These are phyloP conservation scores for Termitomyces sp. DNA, from an alignment of 768 basidiomycete genomes.

Conservation along the genomic window DNA sequence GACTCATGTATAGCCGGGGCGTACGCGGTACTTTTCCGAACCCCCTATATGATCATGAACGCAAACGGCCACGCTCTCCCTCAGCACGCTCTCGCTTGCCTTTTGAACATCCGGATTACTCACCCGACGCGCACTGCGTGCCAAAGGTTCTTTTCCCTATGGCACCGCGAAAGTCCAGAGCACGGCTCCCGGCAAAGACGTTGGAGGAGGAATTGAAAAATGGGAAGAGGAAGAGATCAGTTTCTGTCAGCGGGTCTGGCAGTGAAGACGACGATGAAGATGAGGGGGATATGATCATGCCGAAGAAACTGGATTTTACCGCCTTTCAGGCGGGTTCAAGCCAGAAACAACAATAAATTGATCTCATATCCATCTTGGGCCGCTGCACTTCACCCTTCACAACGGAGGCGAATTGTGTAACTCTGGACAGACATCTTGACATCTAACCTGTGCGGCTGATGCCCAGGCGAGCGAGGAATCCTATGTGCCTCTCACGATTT, in stretches of 20 bases:
- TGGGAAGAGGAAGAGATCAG: constrained; percentile 5
- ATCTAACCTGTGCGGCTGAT: not conserved
- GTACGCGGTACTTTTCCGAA: constrained; percentile 58
- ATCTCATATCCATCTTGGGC: not conserved
- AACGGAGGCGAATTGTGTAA: not conserved
- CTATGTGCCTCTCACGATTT: not conserved
- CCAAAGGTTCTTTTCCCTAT: constrained; percentile 54
- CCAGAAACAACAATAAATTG: not conserved
- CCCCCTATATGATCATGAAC: constrained; percentile 47
- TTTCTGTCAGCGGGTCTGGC: constrained; percentile 16
- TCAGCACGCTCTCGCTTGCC: constrained; percentile 50
- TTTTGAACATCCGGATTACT: constrained; percentile 59
- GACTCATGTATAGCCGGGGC: constrained; percentile 51
- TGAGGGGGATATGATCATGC: constrained; percentile 10
- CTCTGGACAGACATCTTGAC: not conserved
- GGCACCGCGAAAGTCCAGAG: constrained; percentile 16
- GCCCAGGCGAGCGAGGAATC: not conserved
- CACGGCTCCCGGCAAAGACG: not conserved
- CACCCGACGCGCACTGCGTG: constrained; percentile 46
- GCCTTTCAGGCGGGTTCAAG: constrained; percentile 6
- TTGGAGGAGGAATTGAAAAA: constrained; percentile 7
- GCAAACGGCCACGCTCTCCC: constrained; percentile 35
- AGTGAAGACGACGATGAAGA: constrained; percentile 16
- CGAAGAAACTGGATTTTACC: constrained; percentile 23
- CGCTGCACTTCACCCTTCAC: no score